Base-by-base conservation (phyloP, 1,284 basidiomycete genomes). In the Malassezia arunalokei region DNA sequence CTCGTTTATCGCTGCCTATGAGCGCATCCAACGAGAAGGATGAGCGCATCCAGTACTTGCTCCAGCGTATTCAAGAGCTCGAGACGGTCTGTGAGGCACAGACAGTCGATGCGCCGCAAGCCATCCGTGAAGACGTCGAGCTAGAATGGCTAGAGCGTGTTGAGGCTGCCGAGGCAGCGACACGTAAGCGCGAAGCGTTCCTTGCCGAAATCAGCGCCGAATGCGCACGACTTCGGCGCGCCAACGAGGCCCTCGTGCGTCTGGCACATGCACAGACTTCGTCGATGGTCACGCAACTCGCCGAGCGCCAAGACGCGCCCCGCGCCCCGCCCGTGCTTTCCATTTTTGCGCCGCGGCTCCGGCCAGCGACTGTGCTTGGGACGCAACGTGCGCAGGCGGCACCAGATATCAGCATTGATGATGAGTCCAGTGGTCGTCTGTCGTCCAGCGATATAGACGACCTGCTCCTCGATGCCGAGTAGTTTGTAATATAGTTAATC, bases 81-180 rank as follows among this genome's bases (percentile, higher is more conserved):
- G 66, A 68, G 55, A 59, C 62, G 5, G 66, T 67, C 4, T 63
- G 62, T 42, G 66, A 67, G 20, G 65, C 59, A 3, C 64, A 66
- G 44, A 56, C 59, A 1, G 32, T 38, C n/a, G 60, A 64, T 15
- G 60, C 66, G 2, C 62, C 65, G 12, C 63, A 56, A 20, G 57
- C 61, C 20, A 55, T 65, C 39, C 60, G 65, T 12, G 68, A 67
- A 49, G 68, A 68, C 35, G 65, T 67, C n/a, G 65, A 64, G 37
- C 42, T 54, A 9, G 66, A 67, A 42, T 69, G 53, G 40, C 2
- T 24, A 0, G 45, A 31, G 0, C 33, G 48, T 8, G 27, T 68
- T 6, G 32, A 38, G 0, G 53, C 24, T n/a, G 35, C 65, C 15
- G 39, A 59, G 27, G 30, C 40, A 29, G 37, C 51, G 40, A 47